Percentiles rank a stretch among this genome's conserved stretches.
Conservation (phyloP, 2,329 filamentous ascomycete species). For the Pseudogymnoascus sp. region DNA sequence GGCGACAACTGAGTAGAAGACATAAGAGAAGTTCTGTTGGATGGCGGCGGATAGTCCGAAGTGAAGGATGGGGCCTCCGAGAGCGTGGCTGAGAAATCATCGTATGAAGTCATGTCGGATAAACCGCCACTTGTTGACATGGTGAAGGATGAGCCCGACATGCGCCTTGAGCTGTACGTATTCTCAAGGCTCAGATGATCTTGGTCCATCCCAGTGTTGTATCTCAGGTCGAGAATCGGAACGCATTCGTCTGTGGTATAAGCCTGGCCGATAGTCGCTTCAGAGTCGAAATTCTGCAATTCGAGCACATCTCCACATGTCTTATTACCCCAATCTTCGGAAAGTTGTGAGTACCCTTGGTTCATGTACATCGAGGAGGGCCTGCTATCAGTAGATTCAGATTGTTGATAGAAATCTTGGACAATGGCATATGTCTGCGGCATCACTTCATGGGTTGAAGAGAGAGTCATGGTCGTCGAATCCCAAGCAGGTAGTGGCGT, state of each 20-base stretch:
- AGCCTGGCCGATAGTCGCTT: constrained; percentile 55
- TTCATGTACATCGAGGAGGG: constrained; percentile 9
- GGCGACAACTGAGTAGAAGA: constrained; percentile 66
- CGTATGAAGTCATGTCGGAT: constrained; percentile 63
- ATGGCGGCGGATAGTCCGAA: constrained; percentile 53
- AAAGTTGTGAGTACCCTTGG: constrained; percentile 5
- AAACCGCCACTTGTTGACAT: constrained; percentile 60
- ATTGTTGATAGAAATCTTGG: constrained; percentile 48
- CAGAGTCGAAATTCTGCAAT: constrained; percentile 47
- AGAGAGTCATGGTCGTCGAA: constrained; percentile 45
- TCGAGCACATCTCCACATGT: constrained; percentile 51
- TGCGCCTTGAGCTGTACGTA: constrained; percentile 50
- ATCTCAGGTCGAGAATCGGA: constrained; percentile 54
- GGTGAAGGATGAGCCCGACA: constrained; percentile 68
- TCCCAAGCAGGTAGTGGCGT: constrained; percentile 51
- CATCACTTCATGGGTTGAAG: constrained; percentile 43
- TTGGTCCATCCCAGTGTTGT: constrained; percentile 42
- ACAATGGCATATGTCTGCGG: constrained; percentile 50
- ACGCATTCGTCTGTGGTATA: constrained; percentile 57
- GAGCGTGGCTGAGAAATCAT: constrained; percentile 60
- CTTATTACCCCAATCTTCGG: constrained; percentile 48
- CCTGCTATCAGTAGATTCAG: constrained; percentile 45
- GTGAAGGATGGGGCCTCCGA: constrained; percentile 62
- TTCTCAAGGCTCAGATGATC: constrained; percentile 45
- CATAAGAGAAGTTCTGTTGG: constrained; percentile 63